Conservation (phyloP, 345 rosid genomes). For the Melaleuca quinquenervia region DNA sequence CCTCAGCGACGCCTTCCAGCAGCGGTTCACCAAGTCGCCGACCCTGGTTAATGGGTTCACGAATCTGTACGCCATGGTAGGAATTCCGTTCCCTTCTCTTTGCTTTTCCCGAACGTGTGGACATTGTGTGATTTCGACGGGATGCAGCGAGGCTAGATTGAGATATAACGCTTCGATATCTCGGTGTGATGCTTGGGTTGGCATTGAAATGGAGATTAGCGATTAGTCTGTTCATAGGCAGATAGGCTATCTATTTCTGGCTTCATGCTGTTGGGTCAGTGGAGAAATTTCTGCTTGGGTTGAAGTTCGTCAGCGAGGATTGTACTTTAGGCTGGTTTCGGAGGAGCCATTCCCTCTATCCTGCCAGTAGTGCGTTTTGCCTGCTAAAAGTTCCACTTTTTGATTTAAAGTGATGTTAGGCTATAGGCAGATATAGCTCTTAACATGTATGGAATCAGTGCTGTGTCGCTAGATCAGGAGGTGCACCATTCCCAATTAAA, state of each 20-base stretch:
- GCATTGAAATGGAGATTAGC: neutral
- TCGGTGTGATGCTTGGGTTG: neutral
- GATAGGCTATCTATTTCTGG: neutral
- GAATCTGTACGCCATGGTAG: slow-evolving; percentile 93
- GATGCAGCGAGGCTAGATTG: neutral
- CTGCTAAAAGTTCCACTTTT: neutral
- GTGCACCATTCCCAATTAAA: neutral
- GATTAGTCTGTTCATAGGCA: neutral
- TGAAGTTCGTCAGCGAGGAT: neutral
- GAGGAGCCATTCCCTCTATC: neutral
- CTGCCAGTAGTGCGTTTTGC: neutral
- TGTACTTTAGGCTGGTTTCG: neutral
- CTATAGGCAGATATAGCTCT: neutral
- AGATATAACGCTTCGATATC: neutral
- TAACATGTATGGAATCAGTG: neutral
- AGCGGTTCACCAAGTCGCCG: slow-evolving; percentile 82
- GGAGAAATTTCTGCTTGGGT: neutral
- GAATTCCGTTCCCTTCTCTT: neutral
- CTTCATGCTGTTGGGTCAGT: neutral
- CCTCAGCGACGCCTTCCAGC: slow-evolving; percentile 98
- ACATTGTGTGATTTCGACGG: neutral
- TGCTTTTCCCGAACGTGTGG: neutral
- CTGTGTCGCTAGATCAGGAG: neutral
- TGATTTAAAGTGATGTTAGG: neutral
- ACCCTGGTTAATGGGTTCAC: slow-evolving; percentile 85